A percentile compares a stretch with the other conserved stretches of the same genome.
Conservation (phyloP, 352 stramenopile species). For the Phytophthora sansomeana region DNA sequence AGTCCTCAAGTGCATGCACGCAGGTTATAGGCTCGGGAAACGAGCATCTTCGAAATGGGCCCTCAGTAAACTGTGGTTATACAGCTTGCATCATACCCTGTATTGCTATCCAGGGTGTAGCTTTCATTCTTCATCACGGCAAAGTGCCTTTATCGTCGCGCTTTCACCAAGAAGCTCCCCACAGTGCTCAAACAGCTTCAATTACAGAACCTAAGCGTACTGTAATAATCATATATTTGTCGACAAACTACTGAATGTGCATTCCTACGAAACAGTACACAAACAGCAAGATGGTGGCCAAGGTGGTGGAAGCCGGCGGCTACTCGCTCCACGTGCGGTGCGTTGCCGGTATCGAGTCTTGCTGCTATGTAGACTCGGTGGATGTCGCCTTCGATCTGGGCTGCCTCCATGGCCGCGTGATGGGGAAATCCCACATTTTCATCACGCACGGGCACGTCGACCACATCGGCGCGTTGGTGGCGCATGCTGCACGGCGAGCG, state of each 20-base stretch:
- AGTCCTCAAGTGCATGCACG: too few species aligned
- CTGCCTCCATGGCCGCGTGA: conserved; percentile 51
- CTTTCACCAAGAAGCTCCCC: too few species aligned
- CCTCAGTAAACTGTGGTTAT: too few species aligned
- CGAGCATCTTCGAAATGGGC: too few species aligned
- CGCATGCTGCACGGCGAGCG: conserved; percentile 65
- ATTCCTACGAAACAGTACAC: too few species aligned
- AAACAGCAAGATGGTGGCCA: neutral
- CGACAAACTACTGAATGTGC: neutral
- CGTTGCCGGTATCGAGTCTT: conserved; percentile 79
- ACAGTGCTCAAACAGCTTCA: too few species aligned
- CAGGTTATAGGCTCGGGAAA: too few species aligned
- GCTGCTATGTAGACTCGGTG: conserved; percentile 76
- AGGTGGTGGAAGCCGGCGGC: conserved; percentile 45
- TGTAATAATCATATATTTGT: neutral
- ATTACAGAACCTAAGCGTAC: too few species aligned
- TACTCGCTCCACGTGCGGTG: conserved; percentile 68
- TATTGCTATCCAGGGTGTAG: too few species aligned
- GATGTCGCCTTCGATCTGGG: conserved; percentile 86
- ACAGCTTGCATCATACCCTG: too few species aligned
- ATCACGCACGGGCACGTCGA: conserved; percentile 90
- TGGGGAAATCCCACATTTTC: conserved; percentile 81
- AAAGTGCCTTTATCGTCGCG: too few species aligned
- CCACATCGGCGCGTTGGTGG: conserved; percentile 74
- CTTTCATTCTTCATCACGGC: too few species aligned